Percentiles rank a stretch among this genome's conserved stretches.
phyloP scores from a whole-genome alignment of 148 eudicot genomes.

The Oxyria digyna region DNA sequence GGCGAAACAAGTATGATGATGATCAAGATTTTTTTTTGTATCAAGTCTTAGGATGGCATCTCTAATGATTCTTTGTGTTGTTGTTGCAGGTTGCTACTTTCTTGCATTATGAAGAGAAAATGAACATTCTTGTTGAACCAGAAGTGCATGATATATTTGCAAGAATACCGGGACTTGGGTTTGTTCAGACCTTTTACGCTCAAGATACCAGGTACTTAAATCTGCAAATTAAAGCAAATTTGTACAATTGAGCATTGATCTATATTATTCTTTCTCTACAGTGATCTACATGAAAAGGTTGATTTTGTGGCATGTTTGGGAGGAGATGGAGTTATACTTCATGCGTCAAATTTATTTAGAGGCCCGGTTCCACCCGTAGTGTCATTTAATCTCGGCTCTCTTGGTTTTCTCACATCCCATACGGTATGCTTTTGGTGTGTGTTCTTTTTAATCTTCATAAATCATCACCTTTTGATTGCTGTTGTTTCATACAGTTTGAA shows the following conservation, averaged over 20 bases:
- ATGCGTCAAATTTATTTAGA: constrained; percentile 85
- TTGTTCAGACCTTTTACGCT: constrained; percentile 90
- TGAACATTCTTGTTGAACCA: constrained; percentile 96
- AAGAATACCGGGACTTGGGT: constrained; percentile 92
- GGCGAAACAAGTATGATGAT: constrained; percentile 73
- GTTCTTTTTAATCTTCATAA: background rate
- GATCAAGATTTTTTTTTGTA: background rate
- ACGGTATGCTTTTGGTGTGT: constrained; percentile 29
- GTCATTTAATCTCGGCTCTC: constrained; percentile 96
- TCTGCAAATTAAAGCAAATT: background rate
- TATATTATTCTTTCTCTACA: constrained; percentile 12
- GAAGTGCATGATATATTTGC: constrained; percentile 97
- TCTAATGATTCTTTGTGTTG: background rate
- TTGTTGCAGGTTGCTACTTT: constrained; percentile 70
- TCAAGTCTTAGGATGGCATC: background rate
- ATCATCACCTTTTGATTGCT: background rate
- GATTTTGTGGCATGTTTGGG: constrained; percentile 95
- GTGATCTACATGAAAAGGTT: constrained; percentile 96
- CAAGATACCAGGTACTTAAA: constrained; percentile 73
- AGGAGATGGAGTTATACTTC: constrained; percentile 96
- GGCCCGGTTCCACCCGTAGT: constrained; percentile 97
- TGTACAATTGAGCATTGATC: background rate
- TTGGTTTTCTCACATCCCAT: constrained; percentile 98
- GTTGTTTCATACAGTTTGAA: constrained; percentile 59
- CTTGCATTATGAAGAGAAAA: constrained; percentile 75